phyloP scores from a whole-genome alignment of 139 green algal genomes.

The Volvox reticuliferus region DNA sequence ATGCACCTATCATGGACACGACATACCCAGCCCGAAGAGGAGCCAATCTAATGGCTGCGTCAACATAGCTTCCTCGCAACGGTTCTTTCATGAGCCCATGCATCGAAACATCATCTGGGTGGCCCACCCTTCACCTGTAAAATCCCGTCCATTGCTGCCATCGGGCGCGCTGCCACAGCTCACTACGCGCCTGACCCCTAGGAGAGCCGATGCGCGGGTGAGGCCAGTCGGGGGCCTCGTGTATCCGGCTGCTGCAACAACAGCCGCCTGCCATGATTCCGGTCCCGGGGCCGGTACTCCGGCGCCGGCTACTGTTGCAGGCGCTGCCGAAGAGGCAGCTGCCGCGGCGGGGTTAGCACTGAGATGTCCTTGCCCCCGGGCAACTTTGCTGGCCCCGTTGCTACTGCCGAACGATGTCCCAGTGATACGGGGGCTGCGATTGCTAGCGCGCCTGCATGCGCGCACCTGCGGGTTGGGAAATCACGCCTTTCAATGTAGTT shows the following conservation, averaged over 20 bases:
- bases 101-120: too few species aligned
- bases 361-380: background rate
- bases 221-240: background rate
- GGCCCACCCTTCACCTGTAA: background rate
- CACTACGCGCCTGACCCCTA: background rate
- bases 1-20: too few species aligned
- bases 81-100: too few species aligned
- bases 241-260: background rate
- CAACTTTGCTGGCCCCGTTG: background rate
- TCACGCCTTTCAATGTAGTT: too few species aligned
- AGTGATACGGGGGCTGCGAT: background rate
- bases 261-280: background rate
- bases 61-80: too few species aligned
- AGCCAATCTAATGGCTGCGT: too few species aligned
- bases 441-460: constrained; percentile 1
- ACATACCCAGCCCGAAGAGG: too few species aligned
- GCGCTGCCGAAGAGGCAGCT: background rate
- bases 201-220: background rate
- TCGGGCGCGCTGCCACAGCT: background rate
- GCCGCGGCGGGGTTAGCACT: background rate
- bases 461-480: constrained; percentile 8
- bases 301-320: background rate
- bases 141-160: background rate
- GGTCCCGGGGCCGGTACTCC: background rate
- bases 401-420: background rate